Base-by-base conservation (phyloP, 2,329 filamentous ascomycete species). In the Chaetothyriales sp. region DNA sequence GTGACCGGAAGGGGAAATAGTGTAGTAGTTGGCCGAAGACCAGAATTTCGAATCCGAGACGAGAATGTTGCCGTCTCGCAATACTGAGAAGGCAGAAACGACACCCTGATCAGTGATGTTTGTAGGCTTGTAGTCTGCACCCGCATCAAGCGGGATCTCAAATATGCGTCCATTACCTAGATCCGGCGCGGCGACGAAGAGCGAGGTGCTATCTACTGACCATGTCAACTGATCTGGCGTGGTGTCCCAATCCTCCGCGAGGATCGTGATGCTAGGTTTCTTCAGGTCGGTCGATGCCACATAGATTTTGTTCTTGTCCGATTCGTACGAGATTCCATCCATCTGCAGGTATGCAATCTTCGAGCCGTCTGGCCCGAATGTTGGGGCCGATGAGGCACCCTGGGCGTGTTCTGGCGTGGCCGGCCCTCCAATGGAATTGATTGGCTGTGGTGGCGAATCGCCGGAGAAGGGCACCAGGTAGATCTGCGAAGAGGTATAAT, bases 401-500 rank as follows among this genome's bases (percentile, higher is more conserved):
- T 73, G 51, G 78, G 72, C 50, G 77, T 69, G 62, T 72, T 74
- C 3, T 74, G 80, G 65, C 4, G 66, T 66, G 6, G 58, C 61
- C 7, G 61, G 51, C 25, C 62, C 64, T 25, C 63, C 59, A 5
- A 50, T 65, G 53, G 20, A 74, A 70, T 56, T 80, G 66, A 64
- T 74, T 63, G 50, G 66, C 18, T 61, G 45, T 2, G 66, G 58
- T 49, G 81, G 74, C 6, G 49, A 46, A 62, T 84, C 89, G 3
- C 74, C 77, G 48, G 73, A 70, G 29, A 89, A 70, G 0, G 81
- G 77, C 3, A 85, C 76, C 46, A 83, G 79, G 67, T 92, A 94
- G 29, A 94, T 76, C 62, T 92, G 85, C 0, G 83, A 83, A 62
- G 89, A 90, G 5, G 88, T 94, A 65, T 85, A 80, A 52, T 85